Conservation (phyloP, 169 alveolate genomes). For the Babesia divergens region DNA sequence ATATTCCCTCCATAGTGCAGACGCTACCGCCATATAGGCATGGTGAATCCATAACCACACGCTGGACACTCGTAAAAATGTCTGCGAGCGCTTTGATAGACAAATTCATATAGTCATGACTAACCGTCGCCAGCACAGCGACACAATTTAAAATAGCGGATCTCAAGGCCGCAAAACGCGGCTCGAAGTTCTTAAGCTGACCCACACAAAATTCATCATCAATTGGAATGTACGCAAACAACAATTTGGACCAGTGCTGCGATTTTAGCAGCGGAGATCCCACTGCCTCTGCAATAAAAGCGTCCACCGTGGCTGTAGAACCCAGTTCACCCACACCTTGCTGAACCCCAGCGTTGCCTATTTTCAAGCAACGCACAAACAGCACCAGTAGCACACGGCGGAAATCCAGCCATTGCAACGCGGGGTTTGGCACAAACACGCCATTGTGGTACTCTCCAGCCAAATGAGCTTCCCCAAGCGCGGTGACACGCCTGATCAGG, state of each 20-base stretch:
- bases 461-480: slow-evolving; percentile 15
- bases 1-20: slow-evolving; percentile 27
- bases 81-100: slow-evolving; percentile 45
- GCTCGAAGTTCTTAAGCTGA: slow-evolving; percentile 51
- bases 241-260: slow-evolving; percentile 38
- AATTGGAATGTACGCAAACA: slow-evolving; percentile 31
- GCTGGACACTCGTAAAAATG: slow-evolving; percentile 20
- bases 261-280: background rate
- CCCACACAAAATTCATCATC: slow-evolving; percentile 65
- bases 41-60: slow-evolving; percentile 19
- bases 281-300: slow-evolving; percentile 11
- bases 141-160: slow-evolving; percentile 47
- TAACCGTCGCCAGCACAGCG: slow-evolving; percentile 35
- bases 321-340: background rate
- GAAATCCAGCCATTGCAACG: slow-evolving; percentile 33
- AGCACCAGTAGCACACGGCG: slow-evolving; percentile 34
- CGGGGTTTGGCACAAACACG: slow-evolving; percentile 24
- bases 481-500: slow-evolving; percentile 21
- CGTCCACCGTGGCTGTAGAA: slow-evolving; percentile 25
- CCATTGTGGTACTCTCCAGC: slow-evolving; percentile 16
- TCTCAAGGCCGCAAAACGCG: slow-evolving; percentile 63
- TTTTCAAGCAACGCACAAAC: slow-evolving; percentile 44
- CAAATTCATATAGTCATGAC: slow-evolving; percentile 44
- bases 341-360: slow-evolving; percentile 45
- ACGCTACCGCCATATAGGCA: slow-evolving; percentile 18